Conservation (phyloP, 2,329 filamentous ascomycete species). For the Piedraia hortae region DNA sequence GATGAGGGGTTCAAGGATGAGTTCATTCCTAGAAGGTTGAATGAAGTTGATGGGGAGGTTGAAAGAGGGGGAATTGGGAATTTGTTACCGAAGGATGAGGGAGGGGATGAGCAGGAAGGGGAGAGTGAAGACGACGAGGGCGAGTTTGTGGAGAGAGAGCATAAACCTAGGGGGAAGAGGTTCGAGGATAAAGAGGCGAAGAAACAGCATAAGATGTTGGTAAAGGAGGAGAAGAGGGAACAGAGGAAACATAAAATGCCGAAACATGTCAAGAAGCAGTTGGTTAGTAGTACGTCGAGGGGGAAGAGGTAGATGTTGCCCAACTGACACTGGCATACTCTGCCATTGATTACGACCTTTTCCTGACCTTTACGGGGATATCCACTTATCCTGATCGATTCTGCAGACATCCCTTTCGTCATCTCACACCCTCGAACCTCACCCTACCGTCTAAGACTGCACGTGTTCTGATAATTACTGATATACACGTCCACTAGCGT, state of each 20-base stretch:
- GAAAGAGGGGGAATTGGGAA: conserved; percentile 8
- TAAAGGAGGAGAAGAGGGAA: conserved; percentile 89
- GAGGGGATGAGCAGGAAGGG: conserved; percentile 4
- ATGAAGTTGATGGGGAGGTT: conserved; percentile 67
- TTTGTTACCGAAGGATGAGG: conserved; percentile 1
- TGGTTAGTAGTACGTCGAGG: conserved; percentile 33
- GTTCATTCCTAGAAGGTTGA: conserved; percentile 84
- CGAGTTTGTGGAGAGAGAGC: conserved; percentile 14
- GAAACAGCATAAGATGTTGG: conserved; percentile 61
- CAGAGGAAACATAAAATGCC: conserved; percentile 89
- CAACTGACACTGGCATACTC: too few relatives aligned
- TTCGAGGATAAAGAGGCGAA: conserved; percentile 85
- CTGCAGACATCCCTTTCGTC: too few relatives aligned
- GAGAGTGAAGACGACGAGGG: conserved; percentile 6
- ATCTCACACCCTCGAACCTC: too few relatives aligned
- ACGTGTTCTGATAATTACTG: too few relatives aligned
- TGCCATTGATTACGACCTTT: too few relatives aligned
- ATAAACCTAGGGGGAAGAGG: conserved; percentile 44
- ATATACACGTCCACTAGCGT: too few relatives aligned
- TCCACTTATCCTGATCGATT: too few relatives aligned
- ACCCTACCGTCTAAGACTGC: too few relatives aligned
- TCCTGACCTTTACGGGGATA: too few relatives aligned
- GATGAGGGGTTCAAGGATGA: conserved; percentile 86
- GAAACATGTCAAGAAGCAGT: conserved; percentile 79
- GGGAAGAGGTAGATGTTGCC: conserved; percentile 35